A percentile compares a stretch with the other conserved stretches of the same genome.
These are phyloP conservation scores for Rhodotorula sphaerocarpa DNA, from an alignment of 768 basidiomycete species.

Conservation along the genomic window DNA sequence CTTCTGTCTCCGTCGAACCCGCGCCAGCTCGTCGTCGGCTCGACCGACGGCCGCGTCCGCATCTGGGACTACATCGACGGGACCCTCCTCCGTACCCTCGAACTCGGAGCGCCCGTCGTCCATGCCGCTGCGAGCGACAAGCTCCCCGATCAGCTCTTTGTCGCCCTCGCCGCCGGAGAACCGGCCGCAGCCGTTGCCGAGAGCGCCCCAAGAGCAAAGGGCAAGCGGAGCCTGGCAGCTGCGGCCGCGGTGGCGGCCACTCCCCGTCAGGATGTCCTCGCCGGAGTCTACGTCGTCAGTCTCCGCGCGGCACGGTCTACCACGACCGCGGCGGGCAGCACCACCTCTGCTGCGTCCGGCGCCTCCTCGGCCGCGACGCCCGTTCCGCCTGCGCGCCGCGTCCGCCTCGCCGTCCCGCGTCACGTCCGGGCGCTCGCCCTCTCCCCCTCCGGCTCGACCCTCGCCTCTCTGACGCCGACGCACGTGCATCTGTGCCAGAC, in stretches of 20 bases:
- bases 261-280: not conserved
- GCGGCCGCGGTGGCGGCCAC: not conserved
- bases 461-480: slow-evolving; percentile 65
- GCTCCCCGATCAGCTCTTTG: slow-evolving; percentile 62
- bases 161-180: slow-evolving; percentile 45
- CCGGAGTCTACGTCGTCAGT: slow-evolving; percentile 26
- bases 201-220: slow-evolving; percentile 2
- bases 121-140: slow-evolving; percentile 63
- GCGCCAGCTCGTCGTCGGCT: slow-evolving; percentile 80
- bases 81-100: slow-evolving; percentile 63
- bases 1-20: slow-evolving; percentile 74
- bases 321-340: not conserved
- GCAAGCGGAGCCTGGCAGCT: not conserved
- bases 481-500: slow-evolving; percentile 58
- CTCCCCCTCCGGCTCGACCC: slow-evolving; percentile 67
- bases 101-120: slow-evolving; percentile 61
- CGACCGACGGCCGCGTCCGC: slow-evolving; percentile 70
- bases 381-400: slow-evolving; percentile 20
- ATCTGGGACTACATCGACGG: slow-evolving; percentile 93
- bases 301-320: slow-evolving; percentile 12
- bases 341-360: slow-evolving; percentile 1
- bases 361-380: slow-evolving; percentile 11
- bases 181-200: not conserved
- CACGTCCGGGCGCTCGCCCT: slow-evolving; percentile 53
- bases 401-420: slow-evolving; percentile 35